Conservation (phyloP, 1,284 basidiomycete species). For the Ustilago hordei region DNA sequence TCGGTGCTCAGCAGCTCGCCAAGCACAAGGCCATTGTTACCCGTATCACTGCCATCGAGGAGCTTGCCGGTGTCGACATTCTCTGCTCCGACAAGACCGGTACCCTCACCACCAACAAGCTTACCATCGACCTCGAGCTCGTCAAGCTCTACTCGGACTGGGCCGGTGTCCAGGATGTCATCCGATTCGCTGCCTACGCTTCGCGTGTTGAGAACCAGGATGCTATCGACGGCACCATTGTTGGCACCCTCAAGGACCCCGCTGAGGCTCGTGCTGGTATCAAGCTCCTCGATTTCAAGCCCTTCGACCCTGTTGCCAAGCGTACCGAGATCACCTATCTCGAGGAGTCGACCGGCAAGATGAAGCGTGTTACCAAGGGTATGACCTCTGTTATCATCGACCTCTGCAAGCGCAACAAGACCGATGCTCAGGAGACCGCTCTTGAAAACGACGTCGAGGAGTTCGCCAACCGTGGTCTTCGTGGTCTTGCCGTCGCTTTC, state of each 20-base stretch:
- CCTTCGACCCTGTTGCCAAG: slow-evolving; percentile 99
- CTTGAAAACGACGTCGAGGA: slow-evolving; percentile 96
- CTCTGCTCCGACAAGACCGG: slow-evolving; percentile 99
- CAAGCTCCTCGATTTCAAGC: slow-evolving; percentile 97
- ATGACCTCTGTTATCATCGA: slow-evolving; percentile 91
- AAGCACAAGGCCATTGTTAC: slow-evolving; percentile 96
- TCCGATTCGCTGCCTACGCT: slow-evolving; percentile 92
- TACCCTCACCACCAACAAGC: slow-evolving; percentile 94
- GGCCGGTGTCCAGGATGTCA: slow-evolving; percentile 83
- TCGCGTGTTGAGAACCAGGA: slow-evolving; percentile 99
- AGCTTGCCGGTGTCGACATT: slow-evolving; percentile 90
- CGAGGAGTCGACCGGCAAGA: slow-evolving; percentile 89
- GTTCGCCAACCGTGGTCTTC: slow-evolving; percentile 93
- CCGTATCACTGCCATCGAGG: slow-evolving; percentile 93
- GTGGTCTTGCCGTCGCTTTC: slow-evolving; percentile 94
- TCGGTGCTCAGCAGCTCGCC: slow-evolving; percentile 95
- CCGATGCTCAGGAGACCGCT: slow-evolving; percentile 85
- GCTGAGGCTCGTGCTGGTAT: slow-evolving; percentile 86
- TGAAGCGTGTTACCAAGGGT: slow-evolving; percentile 98
- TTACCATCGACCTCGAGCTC: slow-evolving; percentile 93
- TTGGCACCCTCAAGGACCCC: slow-evolving; percentile 78
- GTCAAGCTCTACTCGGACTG: slow-evolving; percentile 92
- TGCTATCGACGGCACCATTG: slow-evolving; percentile 90
- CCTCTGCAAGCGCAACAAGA: slow-evolving; percentile 96
- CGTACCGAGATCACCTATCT: slow-evolving; percentile 98